Evolutionary conservation across 352 stramenopile genomes (phyloP).

Genomic region (Phytophthora colocasiae): DNA sequence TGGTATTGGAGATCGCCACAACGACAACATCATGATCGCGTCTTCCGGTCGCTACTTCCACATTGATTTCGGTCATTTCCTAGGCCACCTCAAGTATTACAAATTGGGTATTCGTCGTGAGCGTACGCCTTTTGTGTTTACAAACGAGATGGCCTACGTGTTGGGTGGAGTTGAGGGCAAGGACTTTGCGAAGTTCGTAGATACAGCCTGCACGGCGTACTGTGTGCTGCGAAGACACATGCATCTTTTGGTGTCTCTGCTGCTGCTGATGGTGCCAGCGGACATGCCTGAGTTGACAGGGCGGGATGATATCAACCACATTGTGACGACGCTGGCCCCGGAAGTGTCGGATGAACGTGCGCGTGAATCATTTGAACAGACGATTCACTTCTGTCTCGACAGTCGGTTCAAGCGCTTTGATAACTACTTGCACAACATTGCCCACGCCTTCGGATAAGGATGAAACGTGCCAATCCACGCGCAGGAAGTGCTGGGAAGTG

Average conservation of each 20-base stretch:
- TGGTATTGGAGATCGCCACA: slow-evolving; percentile 95
- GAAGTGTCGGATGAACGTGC: slow-evolving; percentile 78
- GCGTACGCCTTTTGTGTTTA: slow-evolving; percentile 90
- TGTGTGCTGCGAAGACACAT: slow-evolving; percentile 86
- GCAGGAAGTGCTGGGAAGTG: slow-evolving; percentile 17
- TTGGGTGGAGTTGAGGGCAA: slow-evolving; percentile 78
- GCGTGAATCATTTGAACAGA: slow-evolving; percentile 72
- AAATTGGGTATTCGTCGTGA: slow-evolving; percentile 85
- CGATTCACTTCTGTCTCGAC: slow-evolving; percentile 84
- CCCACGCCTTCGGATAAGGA: slow-evolving; percentile 43
- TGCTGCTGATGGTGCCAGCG: slow-evolving; percentile 89
- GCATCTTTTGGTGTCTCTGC: slow-evolving; percentile 83
- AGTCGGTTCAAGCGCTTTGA: slow-evolving; percentile 90
- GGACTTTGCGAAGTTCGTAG: slow-evolving; percentile 77
- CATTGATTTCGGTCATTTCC: slow-evolving; percentile 90
- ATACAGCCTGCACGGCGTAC: slow-evolving; percentile 78
- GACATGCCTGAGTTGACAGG: slow-evolving; percentile 87
- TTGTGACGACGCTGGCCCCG: slow-evolving; percentile 76
- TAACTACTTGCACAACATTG: slow-evolving; percentile 84
- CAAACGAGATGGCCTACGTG: slow-evolving; percentile 88
- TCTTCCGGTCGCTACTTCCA: slow-evolving; percentile 87
- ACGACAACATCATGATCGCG: slow-evolving; percentile 96
- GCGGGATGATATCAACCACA: slow-evolving; percentile 87
- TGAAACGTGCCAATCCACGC: slow-evolving; percentile 8
- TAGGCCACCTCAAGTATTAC: slow-evolving; percentile 91